Base-by-base conservation (phyloP, 2,329 filamentous ascomycete genomes). In the Aspergillus sojae region DNA sequence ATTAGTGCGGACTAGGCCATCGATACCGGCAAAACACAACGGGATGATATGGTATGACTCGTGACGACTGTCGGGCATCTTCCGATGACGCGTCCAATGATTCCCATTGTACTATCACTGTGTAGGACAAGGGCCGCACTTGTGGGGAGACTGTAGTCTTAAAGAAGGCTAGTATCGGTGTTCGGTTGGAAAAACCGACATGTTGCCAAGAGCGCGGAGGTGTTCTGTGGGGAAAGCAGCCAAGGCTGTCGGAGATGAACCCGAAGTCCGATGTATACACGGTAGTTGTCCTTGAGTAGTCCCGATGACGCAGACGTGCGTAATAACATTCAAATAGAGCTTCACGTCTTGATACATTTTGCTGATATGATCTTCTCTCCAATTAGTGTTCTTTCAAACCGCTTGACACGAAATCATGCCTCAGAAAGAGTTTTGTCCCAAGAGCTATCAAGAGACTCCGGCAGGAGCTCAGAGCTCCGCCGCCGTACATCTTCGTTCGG, bases 341-440 rank as follows among this genome's bases (percentile, higher is more conserved):
- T 23, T 58, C n/a, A 50, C 14, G 45, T 58, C 63, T 54, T 48
- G 28, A n/a, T 57, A 14, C n/a, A 16, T 3, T 6, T 12, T 10
- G n/a, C 16, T 52, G 16, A 11, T 48, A 28, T 23, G 19, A 54
- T 16, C 16, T 11, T 19, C 9, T 41, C 55, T 55, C 55, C 57
- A 26, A 21, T 16, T 41, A 9, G 16, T 41, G 10, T 48, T 16
- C 21, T n/a, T 12, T 19, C 46, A 30, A 10, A 11, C 32, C 34
- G 2, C 57, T 53, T 28, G 32, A n/a, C 32, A 48, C 19, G 21
- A n/a, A 59, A 61, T 46, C 72, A 83, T 85, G 83, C 82, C 81
- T 67, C 83, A 85, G 68, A 77, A 80, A 66, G 84, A 86, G 70
- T 76, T 75, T 57, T 77, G 81, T 46, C 77, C 78, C 5, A 70